These are phyloP conservation scores for Leucosporidium scottii DNA, from an alignment of 768 basidiomycete genomes.

Conservation along the genomic window DNA sequence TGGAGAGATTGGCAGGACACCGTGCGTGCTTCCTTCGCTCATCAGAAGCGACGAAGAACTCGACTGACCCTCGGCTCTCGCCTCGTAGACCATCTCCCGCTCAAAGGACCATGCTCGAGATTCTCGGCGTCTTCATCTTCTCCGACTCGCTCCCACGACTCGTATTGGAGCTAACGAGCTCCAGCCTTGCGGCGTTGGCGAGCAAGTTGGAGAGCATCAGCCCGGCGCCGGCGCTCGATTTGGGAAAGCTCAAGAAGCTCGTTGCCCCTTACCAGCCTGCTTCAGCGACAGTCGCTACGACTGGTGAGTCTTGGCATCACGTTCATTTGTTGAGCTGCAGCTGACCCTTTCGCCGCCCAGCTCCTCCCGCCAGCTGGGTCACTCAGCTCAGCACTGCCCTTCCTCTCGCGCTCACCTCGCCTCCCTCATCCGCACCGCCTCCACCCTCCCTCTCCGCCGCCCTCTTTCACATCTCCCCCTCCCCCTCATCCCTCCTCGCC, in stretches of 20 bases:
- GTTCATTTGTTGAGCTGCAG: neutral
- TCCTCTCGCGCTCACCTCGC: neutral
- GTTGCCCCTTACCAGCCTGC: neutral
- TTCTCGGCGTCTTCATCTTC: constrained; percentile 24
- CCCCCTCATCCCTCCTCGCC: neutral
- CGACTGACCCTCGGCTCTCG: neutral
- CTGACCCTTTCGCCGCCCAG: neutral
- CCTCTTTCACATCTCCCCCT: neutral
- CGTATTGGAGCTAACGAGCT: constrained; percentile 19
- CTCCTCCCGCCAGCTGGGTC: neutral
- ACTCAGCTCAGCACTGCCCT: neutral
- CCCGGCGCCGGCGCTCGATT: neutral
- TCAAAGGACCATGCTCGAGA: constrained; percentile 18
- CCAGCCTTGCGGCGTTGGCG: neutral
- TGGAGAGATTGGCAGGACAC: constrained; percentile 39
- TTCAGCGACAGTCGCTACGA: neutral
- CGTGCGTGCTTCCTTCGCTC: constrained; percentile 35
- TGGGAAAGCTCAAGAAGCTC: neutral
- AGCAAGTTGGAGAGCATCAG: neutral
- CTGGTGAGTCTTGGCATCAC: neutral
- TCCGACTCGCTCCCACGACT: constrained; percentile 11
- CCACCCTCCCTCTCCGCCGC: neutral
- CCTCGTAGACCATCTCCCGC: neutral
- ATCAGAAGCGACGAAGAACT: neutral
- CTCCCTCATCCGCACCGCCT: neutral